phyloP scores from a whole-genome alignment of 805 yeast genomes.

The Pichia deserticola region DNA sequence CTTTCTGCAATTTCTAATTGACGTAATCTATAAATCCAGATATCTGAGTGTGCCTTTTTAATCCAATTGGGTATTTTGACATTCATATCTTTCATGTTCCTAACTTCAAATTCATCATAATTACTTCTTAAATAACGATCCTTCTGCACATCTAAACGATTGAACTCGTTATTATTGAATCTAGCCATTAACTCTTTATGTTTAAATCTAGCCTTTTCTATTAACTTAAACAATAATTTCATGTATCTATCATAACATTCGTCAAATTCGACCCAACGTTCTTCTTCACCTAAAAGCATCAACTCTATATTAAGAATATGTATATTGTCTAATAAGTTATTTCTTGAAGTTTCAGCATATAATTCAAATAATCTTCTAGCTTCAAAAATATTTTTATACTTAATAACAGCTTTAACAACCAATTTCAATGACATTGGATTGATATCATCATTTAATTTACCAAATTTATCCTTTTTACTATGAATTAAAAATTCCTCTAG shows the following conservation, averaged over 20 bases:
- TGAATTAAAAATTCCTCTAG: constrained; percentile 19
- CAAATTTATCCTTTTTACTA: constrained; percentile 16
- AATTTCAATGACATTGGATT: constrained; percentile 21
- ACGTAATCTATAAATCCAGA: constrained; percentile 26
- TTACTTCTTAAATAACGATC: constrained; percentile 2
- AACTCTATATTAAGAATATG: constrained; percentile 23
- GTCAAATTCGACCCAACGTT: constrained; percentile 28
- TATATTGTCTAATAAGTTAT: constrained; percentile 21
- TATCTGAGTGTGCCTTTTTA: constrained; percentile 19
- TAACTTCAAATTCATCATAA: constrained; percentile 13
- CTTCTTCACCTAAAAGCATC: constrained; percentile 24
- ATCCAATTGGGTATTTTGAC: constrained; percentile 19
- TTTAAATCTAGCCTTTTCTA: constrained; percentile 12
- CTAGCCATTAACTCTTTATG: neutral
- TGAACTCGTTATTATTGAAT: constrained; percentile 2
- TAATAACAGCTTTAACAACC: constrained; percentile 16
- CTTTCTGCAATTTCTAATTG: constrained; percentile 23
- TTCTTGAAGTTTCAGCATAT: constrained; percentile 19
- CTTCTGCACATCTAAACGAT: constrained; percentile 4
- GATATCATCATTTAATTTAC: constrained; percentile 19
- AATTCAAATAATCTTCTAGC: constrained; percentile 25
- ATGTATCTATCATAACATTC: constrained; percentile 21
- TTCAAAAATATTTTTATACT: constrained; percentile 12
- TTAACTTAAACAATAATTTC: constrained; percentile 11
- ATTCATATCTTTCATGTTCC: constrained; percentile 1